Evolutionary conservation across 176 grass and related monocot species (phyloP).

Genomic region (sorghum (Sorghum bicolor)): Sorghum_bicolor_NCBIv3 NC_012871.2:77062501-77063000

Average conservation of each 20-base stretch:
- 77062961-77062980: neutral
- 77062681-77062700: constrained; percentile 35
- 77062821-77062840: constrained; percentile 40
- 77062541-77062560: neutral
- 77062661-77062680: neutral
- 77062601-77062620: neutral
- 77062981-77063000: neutral
- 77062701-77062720: neutral
- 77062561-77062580: neutral
- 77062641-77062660: neutral
- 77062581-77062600: neutral
- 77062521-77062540: neutral
- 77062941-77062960: neutral
- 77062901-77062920: neutral
- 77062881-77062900: neutral
- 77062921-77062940: neutral
- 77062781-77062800: neutral
- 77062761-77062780: constrained; percentile 29
- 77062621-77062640: neutral
- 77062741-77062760: neutral
- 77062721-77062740: neutral
- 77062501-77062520: constrained; percentile 19
- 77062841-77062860: constrained; percentile 7
- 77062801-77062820: neutral
- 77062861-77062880: neutral